Evolutionary conservation across 305 asterid species (phyloP).

Genomic region (Rubia occidens): DNA sequence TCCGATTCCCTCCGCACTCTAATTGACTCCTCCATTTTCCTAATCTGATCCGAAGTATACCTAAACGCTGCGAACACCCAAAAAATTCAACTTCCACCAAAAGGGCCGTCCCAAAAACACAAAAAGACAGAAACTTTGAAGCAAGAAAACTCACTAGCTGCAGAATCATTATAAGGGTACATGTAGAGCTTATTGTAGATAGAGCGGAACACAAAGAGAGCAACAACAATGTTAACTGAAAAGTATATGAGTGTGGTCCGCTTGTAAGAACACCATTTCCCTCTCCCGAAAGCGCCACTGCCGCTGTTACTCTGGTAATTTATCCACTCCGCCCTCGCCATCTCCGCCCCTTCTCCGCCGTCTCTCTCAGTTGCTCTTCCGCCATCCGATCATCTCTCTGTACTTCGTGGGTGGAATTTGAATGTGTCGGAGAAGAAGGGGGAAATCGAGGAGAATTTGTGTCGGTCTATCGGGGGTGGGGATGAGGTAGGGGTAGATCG

Average conservation of each 20-base stretch:
- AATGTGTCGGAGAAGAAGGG: not conserved
- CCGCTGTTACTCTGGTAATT: conserved; percentile 14
- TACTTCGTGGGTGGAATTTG: conserved; percentile 20
- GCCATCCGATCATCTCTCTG: conserved; percentile 37
- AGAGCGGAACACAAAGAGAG: conserved; percentile 66
- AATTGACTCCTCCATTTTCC: conserved; percentile 76
- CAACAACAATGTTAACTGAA: conserved; percentile 61
- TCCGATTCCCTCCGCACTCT: conserved; percentile 59
- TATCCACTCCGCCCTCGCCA: conserved; percentile 71
- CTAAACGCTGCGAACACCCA: conserved; percentile 41
- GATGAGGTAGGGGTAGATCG: not conserved
- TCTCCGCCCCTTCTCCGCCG: conserved; percentile 22
- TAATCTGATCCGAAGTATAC: conserved; percentile 62
- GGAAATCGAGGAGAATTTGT: not conserved
- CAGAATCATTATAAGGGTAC: conserved; percentile 43
- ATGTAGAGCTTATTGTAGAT: conserved; percentile 58
- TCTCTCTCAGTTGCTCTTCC: conserved; percentile 41
- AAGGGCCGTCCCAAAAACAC: conserved; percentile 9
- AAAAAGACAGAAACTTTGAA: conserved; percentile 12
- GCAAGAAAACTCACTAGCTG: conserved; percentile 30
- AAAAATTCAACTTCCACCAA: conserved; percentile 17
- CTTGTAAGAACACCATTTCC: conserved; percentile 62
- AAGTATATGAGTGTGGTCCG: conserved; percentile 55
- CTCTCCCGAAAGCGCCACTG: conserved; percentile 31
- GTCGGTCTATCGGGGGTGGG: not conserved